Base-by-base conservation (phyloP, 2,329 filamentous ascomycete species). In the Parafenestella ontariensis region DNA sequence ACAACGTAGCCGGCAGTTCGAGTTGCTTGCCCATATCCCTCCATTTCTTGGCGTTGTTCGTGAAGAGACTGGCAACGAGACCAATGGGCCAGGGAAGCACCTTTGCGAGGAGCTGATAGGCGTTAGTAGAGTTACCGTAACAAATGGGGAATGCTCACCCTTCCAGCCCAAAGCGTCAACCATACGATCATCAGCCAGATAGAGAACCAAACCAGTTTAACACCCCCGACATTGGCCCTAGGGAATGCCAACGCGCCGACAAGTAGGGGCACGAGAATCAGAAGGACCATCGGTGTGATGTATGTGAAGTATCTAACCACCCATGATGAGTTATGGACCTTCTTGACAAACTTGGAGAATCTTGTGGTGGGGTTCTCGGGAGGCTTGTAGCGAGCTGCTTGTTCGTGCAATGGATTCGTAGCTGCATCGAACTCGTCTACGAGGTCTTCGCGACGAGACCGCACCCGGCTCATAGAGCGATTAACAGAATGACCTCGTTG, bases 101-200 rank as follows among this genome's bases (percentile, higher is more conserved):
- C 74, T 89, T 89, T 7, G 87, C 84, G 13, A 88, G 77, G 44
- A 90, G 83, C 76, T 84, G 53, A 11, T 21, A 17, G 5, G 36
- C 28, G 39, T 59, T 57, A 67, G 58, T 34, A 15, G 1, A n/a
- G n/a, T n/a, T n/a, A n/a, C 5, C 56, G 28, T 29, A 52, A 18
- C 36, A 6, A 1, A 15, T 3, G 11, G 20, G 24, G 28, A 20
- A 31, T 13, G 73, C 76, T 68, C 71, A 82, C 78, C 68, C 86
- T 77, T 49, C 85, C 89, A 18, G 89, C 88, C 94, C 94, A 98
- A 0, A 97, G 81, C 0, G 92, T 92, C 59, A 94, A 82, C 94
- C 94, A 98, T 23, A 97, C 83, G 37, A 96, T 91, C 75, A 96
- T 91, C 17, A 97, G 83, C 94, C 94, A 98, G 58, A 97, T 92